phyloP scores from a whole-genome alignment of 345 rosid genomes.

The Lumnitzera racemosa region DNA sequence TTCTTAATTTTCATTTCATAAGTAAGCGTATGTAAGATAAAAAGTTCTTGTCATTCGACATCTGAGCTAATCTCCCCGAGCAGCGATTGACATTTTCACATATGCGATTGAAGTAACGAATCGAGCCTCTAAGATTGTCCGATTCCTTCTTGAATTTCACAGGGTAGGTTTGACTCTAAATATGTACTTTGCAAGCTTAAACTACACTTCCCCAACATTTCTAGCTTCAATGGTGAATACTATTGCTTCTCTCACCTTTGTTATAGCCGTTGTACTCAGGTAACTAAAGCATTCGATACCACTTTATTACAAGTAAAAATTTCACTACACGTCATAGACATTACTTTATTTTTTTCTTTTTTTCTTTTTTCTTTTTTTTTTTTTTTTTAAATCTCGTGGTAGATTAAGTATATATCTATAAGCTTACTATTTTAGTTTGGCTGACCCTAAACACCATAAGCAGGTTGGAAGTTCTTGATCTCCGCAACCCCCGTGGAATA shows the following conservation, averaged over 20 bases:
- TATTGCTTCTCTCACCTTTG: constrained; percentile 40
- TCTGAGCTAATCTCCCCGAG: too few relatives aligned
- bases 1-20: too few relatives aligned
- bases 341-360: too few relatives aligned
- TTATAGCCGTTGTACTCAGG: constrained; percentile 37
- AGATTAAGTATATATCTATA: neutral
- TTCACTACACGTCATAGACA: too few relatives aligned
- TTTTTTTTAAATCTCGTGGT: too few relatives aligned
- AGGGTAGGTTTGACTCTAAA: constrained; percentile 57
- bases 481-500: constrained; percentile 40
- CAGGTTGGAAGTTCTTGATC: constrained; percentile 50
- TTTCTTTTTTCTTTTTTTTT: too few relatives aligned
- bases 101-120: too few relatives aligned
- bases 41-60: too few relatives aligned
- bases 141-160: neutral
- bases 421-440: neutral
- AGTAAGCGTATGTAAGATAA: too few relatives aligned
- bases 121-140: too few relatives aligned
- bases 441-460: neutral
- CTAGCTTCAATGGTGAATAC: constrained; percentile 41
- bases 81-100: too few relatives aligned
- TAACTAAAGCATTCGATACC: constrained; percentile 2
- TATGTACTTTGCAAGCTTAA: constrained; percentile 51
- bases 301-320: too few relatives aligned
- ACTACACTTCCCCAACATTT: constrained; percentile 45